phyloP scores from a whole-genome alignment of 495 filamentous ascomycete species.

The Aspergillus baeticus region DNA sequence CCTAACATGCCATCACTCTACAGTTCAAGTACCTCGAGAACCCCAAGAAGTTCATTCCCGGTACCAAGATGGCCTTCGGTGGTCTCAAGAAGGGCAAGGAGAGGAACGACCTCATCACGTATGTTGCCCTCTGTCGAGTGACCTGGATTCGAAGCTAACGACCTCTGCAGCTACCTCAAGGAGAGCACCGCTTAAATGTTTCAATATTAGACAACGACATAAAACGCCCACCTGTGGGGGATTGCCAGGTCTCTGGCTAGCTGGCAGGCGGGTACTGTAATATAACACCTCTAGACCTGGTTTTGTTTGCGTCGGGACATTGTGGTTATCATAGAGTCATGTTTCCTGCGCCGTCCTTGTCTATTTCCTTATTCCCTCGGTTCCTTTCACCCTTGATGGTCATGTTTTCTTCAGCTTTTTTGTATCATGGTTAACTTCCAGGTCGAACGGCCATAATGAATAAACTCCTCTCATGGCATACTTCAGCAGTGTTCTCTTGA shows the following conservation, averaged over 20 bases:
- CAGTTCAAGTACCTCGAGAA: constrained; percentile 89
- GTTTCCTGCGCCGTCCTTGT: constrained; percentile 21
- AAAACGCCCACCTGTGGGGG: constrained; percentile 22
- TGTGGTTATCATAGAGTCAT: constrained; percentile 26
- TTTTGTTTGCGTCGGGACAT: constrained; percentile 22
- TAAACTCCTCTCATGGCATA: constrained; percentile 25
- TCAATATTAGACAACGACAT: constrained; percentile 4
- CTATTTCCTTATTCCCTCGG: constrained; percentile 18
- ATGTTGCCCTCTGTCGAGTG: constrained; percentile 38
- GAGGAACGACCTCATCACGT: constrained; percentile 98
- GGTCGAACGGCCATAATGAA: constrained; percentile 25
- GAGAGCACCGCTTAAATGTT: constrained; percentile 57
- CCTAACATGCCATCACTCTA: constrained; percentile 18
- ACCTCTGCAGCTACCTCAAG: constrained; percentile 60
- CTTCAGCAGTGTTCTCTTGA: neutral
- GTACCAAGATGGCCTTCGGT: constrained; percentile 99
- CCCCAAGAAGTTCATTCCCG: constrained; percentile 96
- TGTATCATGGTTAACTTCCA: constrained; percentile 26
- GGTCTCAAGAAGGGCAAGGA: constrained; percentile 99
- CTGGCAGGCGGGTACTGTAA: constrained; percentile 40
- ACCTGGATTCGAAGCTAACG: constrained; percentile 6
- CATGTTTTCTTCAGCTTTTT: constrained; percentile 19
- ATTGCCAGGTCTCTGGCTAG: constrained; percentile 16
- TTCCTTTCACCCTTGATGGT: constrained; percentile 18
- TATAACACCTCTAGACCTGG: constrained; percentile 35